phyloP scores from a whole-genome alignment of 345 rosid species.

The Noccaea bulbosa region DNA sequence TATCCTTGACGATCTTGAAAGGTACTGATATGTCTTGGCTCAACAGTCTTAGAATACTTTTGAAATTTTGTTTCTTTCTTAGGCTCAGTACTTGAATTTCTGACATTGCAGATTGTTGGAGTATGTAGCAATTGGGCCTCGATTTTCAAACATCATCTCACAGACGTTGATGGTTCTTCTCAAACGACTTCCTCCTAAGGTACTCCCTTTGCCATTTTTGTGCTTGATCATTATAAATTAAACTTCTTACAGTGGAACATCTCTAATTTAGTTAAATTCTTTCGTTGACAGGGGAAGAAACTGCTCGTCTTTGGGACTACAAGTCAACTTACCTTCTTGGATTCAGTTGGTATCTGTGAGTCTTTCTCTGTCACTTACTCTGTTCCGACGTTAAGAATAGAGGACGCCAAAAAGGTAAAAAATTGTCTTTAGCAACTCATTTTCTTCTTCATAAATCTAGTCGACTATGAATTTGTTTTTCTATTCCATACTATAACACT shows the following conservation, averaged over 20 bases:
- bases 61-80: slow-evolving; percentile 13
- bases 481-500: background rate
- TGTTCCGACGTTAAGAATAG: slow-evolving; percentile 70
- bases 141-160: slow-evolving; percentile 87
- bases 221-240: background rate
- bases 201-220: slow-evolving; percentile 32
- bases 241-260: slow-evolving; percentile 6
- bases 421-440: background rate
- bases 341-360: slow-evolving; percentile 72
- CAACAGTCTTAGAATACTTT: background rate
- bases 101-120: slow-evolving; percentile 75
- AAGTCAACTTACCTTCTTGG: slow-evolving; percentile 82
- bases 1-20: slow-evolving; percentile 95
- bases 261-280: slow-evolving; percentile 6
- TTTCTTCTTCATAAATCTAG: slow-evolving; percentile 22
- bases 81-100: slow-evolving; percentile 7
- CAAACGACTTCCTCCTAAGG: slow-evolving; percentile 97
- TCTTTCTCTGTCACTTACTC: slow-evolving; percentile 77
- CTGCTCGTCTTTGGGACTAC: slow-evolving; percentile 94
- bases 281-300: slow-evolving; percentile 71
- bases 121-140: slow-evolving; percentile 95
- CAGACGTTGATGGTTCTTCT: slow-evolving; percentile 93
- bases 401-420: slow-evolving; percentile 85
- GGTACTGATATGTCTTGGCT: slow-evolving; percentile 47
- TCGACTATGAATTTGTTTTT: background rate